Base-by-base conservation (phyloP, 73 alveolate species). In the Blepharisma japonicum region DNA sequence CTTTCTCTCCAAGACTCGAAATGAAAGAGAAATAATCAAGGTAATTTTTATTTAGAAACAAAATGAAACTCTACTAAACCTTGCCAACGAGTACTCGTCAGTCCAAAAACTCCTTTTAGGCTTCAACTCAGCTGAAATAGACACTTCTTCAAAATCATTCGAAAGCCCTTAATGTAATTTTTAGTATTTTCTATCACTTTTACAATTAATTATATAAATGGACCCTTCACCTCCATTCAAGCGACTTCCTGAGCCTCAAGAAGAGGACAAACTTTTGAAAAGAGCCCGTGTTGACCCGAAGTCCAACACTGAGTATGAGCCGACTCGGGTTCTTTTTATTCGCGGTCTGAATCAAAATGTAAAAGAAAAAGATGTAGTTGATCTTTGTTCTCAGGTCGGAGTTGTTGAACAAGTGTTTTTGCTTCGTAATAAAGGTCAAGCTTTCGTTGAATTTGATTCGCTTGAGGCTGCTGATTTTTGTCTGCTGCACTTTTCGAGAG, bases 381-480 rank as follows among this genome's bases (percentile, higher is more conserved):
- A 70, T 7, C 11, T 70, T n/a, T 70, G 80, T 70, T 70, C 80
- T 18, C 55, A 70, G n/a, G 80, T 70, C 45, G 80, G 80, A 45
- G 80, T 70, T 23, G 80, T 70, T n/a, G 80, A 70, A 70, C 56
- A 47, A 20, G 80, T 70, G 25, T 70, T 70, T 45, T 70, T 45
- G 56, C 61, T 70, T 25, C 11, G 66, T 11, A 70, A 47, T 25
- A 70, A 70, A 45, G 23, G 80, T 45, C 80, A 70, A 45, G 80
- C 80, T 45, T 70, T 70, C 45, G 66, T 70, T 47, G 55, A 70
- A 25, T 70, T 70, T 70, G 80, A 70, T 70, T 70, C 80, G 11
- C 71, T 45, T 39, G 80, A 70, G 39, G 80, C 80, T 70, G 80
- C 80, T n/a, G 80, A 70, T 70, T 39, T 45, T 20, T 70, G 80